Conservation (phyloP, 2,329 filamentous ascomycete genomes). For the Pseudogymnoascus sp. region DNA sequence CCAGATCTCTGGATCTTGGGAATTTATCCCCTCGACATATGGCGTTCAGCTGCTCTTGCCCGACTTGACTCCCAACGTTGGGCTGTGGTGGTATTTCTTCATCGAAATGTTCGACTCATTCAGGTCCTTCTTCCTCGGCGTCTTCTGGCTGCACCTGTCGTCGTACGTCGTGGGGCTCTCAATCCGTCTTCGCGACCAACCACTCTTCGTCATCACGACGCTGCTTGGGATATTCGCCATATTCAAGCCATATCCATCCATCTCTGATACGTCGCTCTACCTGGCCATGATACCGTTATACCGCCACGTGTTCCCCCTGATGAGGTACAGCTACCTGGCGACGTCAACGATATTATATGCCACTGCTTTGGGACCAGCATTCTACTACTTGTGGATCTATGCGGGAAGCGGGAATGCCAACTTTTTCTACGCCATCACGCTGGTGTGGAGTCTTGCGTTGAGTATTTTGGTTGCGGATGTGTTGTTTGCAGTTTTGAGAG, state of each 20-base stretch:
- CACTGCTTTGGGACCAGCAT: constrained; percentile 81
- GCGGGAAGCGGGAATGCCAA: constrained; percentile 96
- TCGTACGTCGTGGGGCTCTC: constrained; percentile 83
- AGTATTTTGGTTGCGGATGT: constrained; percentile 81
- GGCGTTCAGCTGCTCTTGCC: constrained; percentile 85
- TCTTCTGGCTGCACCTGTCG: constrained; percentile 93
- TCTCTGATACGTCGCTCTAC: constrained; percentile 82
- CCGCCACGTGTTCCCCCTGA: constrained; percentile 84
- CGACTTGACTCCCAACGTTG: constrained; percentile 89
- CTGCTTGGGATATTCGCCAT: constrained; percentile 84
- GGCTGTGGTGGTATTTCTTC: constrained; percentile 99
- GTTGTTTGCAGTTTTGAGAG: constrained; percentile 78
- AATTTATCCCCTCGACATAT: constrained; percentile 83
- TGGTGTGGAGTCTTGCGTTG: constrained; percentile 93
- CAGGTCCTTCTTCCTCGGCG: constrained; percentile 89
- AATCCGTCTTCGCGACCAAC: constrained; percentile 74
- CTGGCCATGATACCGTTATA: constrained; percentile 76
- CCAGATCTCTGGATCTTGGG: constrained; percentile 71
- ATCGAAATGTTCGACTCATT: constrained; percentile 99
- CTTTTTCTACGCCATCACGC: constrained; percentile 97
- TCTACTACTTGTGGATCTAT: constrained; percentile 97
- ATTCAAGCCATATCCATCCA: constrained; percentile 94
- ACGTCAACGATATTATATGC: constrained; percentile 79
- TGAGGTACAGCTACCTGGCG: constrained; percentile 87
- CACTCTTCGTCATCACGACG: constrained; percentile 76